These are phyloP conservation scores for Trichoderma reesei DNA, from an alignment of 495 filamentous ascomycete genomes.

Conservation along the genomic window DNA sequence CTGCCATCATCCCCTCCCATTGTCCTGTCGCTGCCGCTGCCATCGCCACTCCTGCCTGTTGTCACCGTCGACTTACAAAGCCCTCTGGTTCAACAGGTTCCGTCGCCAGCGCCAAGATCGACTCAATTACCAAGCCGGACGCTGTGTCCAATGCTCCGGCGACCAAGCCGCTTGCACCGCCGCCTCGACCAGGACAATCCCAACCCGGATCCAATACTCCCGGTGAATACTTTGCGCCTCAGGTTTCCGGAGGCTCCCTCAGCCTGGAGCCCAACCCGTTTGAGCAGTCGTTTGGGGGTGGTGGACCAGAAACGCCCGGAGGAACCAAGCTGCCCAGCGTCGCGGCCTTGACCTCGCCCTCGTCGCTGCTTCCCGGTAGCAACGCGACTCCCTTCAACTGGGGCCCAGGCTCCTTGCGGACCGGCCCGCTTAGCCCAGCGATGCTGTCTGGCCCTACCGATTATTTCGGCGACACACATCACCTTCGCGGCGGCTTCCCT, in stretches of 20 bases:
- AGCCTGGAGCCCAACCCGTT: constrained; percentile 91
- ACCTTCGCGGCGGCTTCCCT: constrained; percentile 75
- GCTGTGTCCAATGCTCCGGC: constrained; percentile 28
- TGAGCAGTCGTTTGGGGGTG: constrained; percentile 75
- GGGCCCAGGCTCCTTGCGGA: constrained; percentile 73
- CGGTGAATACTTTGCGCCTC: constrained; percentile 69
- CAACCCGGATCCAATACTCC: constrained; percentile 48
- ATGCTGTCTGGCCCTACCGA: constrained; percentile 87
- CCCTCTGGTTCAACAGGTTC: constrained; percentile 16
- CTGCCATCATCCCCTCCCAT: not conserved
- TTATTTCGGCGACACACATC: constrained; percentile 67
- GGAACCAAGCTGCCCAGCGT: constrained; percentile 86
- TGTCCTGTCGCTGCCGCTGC: constrained; percentile 3
- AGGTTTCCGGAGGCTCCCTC: constrained; percentile 44
- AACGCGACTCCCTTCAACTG: constrained; percentile 64
- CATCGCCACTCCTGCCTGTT: not conserved
- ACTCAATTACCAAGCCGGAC: constrained; percentile 27
- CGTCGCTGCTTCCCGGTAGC: constrained; percentile 62
- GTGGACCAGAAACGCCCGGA: constrained; percentile 69
- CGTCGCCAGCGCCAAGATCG: constrained; percentile 28
- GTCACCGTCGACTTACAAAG: constrained; percentile 18
- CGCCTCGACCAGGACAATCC: constrained; percentile 58
- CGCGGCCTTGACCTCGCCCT: constrained; percentile 84
- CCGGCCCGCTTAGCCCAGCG: constrained; percentile 89
- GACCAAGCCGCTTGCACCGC: constrained; percentile 61